Evolutionary conservation across 345 rosid species (phyloP).

Genomic region (Eucalyptus rudis): DNA sequence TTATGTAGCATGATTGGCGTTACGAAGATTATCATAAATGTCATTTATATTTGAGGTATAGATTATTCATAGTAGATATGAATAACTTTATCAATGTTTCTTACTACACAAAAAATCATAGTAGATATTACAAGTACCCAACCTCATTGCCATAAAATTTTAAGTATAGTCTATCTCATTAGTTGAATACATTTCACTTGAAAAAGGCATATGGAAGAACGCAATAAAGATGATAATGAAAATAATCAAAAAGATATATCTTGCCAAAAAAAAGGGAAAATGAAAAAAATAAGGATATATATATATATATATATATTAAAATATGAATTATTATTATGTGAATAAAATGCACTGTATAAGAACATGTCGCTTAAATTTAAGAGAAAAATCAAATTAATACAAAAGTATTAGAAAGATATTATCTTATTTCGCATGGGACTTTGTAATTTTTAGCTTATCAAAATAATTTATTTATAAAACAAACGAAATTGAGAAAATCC

Average conservation of each 20-base stretch:
- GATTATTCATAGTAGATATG: background rate
- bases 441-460: background rate
- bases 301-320: background rate
- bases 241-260: background rate
- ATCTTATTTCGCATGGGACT: background rate
- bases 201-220: background rate
- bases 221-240: background rate
- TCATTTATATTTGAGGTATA: background rate
- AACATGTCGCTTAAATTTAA: background rate
- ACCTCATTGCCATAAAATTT: background rate
- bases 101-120: background rate
- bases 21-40: too few relatives aligned
- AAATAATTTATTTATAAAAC: background rate
- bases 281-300: background rate
- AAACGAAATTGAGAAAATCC: background rate
- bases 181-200: background rate
- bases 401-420: background rate
- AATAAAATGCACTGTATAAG: background rate
- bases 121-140: background rate
- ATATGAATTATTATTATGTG: background rate
- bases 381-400: background rate
- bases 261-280: background rate
- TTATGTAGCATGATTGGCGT: fast-evolving
- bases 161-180: background rate
- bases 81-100: background rate